Evolutionary conservation across 2,329 filamentous ascomycete genomes (phyloP).

Genomic region (Atkinsonella hypoxylon): DNA sequence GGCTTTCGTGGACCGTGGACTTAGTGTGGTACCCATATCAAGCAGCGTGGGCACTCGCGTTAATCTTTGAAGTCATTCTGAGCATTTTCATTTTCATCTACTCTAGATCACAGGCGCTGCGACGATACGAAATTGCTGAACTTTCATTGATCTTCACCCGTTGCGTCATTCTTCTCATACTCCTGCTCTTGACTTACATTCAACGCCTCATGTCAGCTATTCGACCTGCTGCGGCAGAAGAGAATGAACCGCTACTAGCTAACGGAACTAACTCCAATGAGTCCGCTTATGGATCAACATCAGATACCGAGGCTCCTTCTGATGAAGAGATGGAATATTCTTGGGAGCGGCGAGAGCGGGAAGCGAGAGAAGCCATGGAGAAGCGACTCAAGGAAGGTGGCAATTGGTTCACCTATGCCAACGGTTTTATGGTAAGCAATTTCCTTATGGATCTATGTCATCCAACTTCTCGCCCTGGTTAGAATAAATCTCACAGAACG

Average conservation of each 20-base stretch:
- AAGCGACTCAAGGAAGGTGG: slow-evolving; percentile 63
- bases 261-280: slow-evolving; percentile 13
- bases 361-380: slow-evolving; percentile 45
- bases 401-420: slow-evolving; percentile 66
- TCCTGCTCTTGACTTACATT: slow-evolving; percentile 16
- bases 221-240: slow-evolving; percentile 33
- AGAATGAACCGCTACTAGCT: slow-evolving; percentile 45
- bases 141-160: slow-evolving; percentile 11
- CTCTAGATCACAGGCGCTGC: slow-evolving; percentile 2
- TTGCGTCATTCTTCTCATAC: slow-evolving; percentile 16
- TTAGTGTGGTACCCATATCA: slow-evolving; percentile 52
- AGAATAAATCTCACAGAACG: no score
- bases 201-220: slow-evolving; percentile 15
- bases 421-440: slow-evolving; percentile 48
- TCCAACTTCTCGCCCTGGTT: no score
- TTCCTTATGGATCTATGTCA: not conserved
- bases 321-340: slow-evolving; percentile 36
- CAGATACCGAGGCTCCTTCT: slow-evolving; percentile 24
- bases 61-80: slow-evolving; percentile 42
- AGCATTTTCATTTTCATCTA: slow-evolving; percentile 16
- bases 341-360: slow-evolving; percentile 41
- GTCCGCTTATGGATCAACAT: slow-evolving; percentile 31
- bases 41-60: slow-evolving; percentile 47
- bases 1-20: slow-evolving; percentile 36
- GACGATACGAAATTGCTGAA: slow-evolving; percentile 14